Percentiles rank a stretch among this genome's conserved stretches.
These are phyloP conservation scores for Diaporthe humulicola DNA, from an alignment of 2,329 filamentous ascomycete genomes.

Conservation along the genomic window DNA sequence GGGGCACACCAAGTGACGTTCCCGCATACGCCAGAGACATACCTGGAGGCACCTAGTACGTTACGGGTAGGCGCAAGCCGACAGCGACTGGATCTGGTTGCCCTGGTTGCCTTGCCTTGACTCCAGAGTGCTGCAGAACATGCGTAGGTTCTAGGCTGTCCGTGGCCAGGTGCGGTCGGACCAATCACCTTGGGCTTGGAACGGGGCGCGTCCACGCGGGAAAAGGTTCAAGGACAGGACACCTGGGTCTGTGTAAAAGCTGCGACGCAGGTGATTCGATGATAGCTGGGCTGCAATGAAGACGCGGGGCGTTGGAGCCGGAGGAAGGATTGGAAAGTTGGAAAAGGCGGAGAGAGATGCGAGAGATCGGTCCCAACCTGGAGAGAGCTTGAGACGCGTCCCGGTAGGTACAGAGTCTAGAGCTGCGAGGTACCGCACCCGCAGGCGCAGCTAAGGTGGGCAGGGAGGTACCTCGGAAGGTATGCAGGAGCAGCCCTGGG, in stretches of 20 bases:
- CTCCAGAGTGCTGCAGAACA: constrained; percentile 26
- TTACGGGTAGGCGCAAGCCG: constrained; percentile 25
- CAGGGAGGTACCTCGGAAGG: constrained; percentile 24
- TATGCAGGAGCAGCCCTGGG: neutral
- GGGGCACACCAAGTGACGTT: constrained; percentile 23
- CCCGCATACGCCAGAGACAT: constrained; percentile 26
- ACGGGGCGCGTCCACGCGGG: constrained; percentile 2
- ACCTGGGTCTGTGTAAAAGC: constrained; percentile 26
- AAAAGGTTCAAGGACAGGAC: constrained; percentile 11
- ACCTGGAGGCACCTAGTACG: constrained; percentile 31
- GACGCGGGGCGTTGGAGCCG: constrained; percentile 53
- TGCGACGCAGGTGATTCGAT: constrained; percentile 35
- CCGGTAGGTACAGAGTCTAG: neutral
- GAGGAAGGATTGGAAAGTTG: constrained; percentile 46
- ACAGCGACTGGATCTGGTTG: constrained; percentile 33
- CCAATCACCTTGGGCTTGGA: constrained; percentile 21
- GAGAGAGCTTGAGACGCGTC: constrained; percentile 23
- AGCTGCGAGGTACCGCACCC: constrained; percentile 3
- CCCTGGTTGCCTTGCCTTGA: constrained; percentile 34
- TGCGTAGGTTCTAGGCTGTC: constrained; percentile 48
- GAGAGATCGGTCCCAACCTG: constrained; percentile 39
- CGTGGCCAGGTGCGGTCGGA: constrained; percentile 28
- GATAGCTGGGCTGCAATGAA: constrained; percentile 47
- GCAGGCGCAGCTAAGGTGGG: neutral
- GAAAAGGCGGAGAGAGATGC: constrained; percentile 45